These are phyloP conservation scores for Fusarium ramigenum DNA, from an alignment of 2,329 filamentous ascomycete species.

Conservation along the genomic window DNA sequence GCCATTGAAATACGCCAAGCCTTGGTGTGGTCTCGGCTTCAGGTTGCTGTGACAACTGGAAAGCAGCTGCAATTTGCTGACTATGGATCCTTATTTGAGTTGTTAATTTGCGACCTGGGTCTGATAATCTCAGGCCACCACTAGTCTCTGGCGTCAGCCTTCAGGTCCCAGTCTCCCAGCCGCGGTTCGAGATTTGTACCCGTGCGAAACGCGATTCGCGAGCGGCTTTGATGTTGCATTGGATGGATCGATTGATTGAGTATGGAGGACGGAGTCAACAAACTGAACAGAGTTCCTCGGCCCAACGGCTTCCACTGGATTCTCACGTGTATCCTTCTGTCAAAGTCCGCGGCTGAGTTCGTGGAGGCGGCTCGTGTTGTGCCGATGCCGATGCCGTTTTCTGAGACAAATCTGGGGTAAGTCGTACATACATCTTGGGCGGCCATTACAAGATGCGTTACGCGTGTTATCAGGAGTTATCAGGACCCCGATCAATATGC, in stretches of 20 bases:
- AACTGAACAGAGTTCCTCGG: conserved; percentile 17
- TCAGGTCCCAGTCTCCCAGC: neutral
- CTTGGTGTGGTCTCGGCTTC: conserved; percentile 20
- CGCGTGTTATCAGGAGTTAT: neutral
- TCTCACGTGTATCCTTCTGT: conserved; percentile 3
- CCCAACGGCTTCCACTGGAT: conserved; percentile 7
- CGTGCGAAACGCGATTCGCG: conserved; percentile 2
- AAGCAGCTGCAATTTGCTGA: conserved; percentile 18
- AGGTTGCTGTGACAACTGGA: conserved; percentile 42
- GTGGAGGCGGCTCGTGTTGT: neutral
- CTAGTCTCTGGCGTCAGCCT: conserved; percentile 10
- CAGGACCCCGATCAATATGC: neutral
- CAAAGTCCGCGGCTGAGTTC: neutral
- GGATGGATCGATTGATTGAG: neutral
- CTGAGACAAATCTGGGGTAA: conserved; percentile 31
- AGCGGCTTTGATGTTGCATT: neutral
- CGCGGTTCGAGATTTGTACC: conserved; percentile 9
- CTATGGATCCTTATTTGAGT: conserved; percentile 12
- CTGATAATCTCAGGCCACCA: conserved; percentile 23
- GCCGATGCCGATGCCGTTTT: conserved; percentile 9
- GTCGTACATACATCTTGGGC: neutral
- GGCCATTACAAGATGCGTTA: neutral
- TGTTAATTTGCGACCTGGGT: conserved; percentile 19
- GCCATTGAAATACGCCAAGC: conserved; percentile 24
- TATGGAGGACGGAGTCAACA: neutral